Base-by-base conservation (phyloP, 257 asterid species). In the Scutellaria minor region DNA sequence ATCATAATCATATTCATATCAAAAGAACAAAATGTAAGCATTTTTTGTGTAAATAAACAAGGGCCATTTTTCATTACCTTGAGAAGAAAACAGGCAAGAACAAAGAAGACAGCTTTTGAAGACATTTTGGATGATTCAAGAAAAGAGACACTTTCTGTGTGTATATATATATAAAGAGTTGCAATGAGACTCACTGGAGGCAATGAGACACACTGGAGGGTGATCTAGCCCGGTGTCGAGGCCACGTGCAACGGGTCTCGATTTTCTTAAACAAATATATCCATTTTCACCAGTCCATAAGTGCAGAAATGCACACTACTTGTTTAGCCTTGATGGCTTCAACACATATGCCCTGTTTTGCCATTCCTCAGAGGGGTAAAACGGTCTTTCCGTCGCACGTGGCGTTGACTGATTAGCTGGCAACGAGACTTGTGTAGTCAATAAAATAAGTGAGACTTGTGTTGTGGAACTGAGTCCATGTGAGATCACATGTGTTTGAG, bases 61-160 rank as follows among this genome's bases (percentile, higher is more conserved):
- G 27, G 42, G 75, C 7, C 74, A 66, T 64, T 31, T 4, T 31
- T 31, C 37, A 31, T 31, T 4, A 88, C 91, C 80, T 55, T 70
- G 14, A 84, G 77, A 72, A 88, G 84, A 59, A 83, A 72, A 59
- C 77, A 66, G 1, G 87, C 79, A 7, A 83, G 71, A 52, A 81
- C 54, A 37, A 86, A 39, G n/a, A 81, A 76, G 52, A 75, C 27
- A 68, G 55, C 47, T 67, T 81, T 84, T 52, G 75, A 75, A 72
- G 78, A 83, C 90, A 85, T 85, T 60, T 71, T 41, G 2, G 54
- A 9, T 27, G 55, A 37, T 41, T 72, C 62, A 51, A 66, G 76
- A 50, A 45, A 40, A n/a, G 57, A 22, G n/a, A 54, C 22, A 10
- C 31, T 35, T 53, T 12, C 11, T 54, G 40, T 18, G 0, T 18